These are phyloP conservation scores for Kalanchoe fedtschenkoi DNA, from an alignment of 164 flowering plant species.

Conservation along the genomic window DNA sequence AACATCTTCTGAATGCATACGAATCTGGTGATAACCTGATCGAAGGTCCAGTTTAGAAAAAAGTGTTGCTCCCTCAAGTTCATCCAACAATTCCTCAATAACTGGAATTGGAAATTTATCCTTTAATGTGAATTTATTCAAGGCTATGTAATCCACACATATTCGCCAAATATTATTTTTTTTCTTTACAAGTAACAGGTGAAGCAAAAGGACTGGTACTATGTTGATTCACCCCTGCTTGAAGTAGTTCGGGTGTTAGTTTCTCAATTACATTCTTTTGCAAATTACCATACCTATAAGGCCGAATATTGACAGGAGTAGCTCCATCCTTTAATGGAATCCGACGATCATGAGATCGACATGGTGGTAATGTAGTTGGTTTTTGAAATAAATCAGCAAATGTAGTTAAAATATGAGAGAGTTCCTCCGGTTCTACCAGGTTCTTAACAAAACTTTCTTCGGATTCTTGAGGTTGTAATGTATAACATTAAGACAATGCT, in stretches of 20 bases:
- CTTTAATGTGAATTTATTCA: not conserved
- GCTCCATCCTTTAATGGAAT: not conserved
- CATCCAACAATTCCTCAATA: not conserved
- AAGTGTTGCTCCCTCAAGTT: not conserved
- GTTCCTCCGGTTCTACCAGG: not conserved
- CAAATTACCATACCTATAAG: not conserved
- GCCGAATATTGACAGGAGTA: not conserved
- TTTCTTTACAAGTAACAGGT: not conserved
- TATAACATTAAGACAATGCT: no score
- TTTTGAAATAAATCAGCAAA: not conserved
- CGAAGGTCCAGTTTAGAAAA: not conserved
- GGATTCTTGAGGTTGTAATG: no score
- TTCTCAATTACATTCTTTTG: not conserved
- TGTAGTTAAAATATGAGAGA: no score
- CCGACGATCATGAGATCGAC: not conserved
- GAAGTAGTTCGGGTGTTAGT: not conserved
- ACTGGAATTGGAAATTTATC: not conserved
- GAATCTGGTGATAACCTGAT: not conserved
- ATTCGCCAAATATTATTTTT: not conserved
- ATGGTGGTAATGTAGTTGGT: not conserved
- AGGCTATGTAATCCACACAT: not conserved
- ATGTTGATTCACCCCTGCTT: not conserved
- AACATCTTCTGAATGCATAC: not conserved
- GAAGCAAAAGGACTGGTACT: not conserved
- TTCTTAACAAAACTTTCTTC: not conserved